Evolutionary conservation across 1,139 yeast genomes (phyloP), one percentile per base, ranked within the genome.

Genomic region (Suzukiozyma palmioleophila): DNA sequence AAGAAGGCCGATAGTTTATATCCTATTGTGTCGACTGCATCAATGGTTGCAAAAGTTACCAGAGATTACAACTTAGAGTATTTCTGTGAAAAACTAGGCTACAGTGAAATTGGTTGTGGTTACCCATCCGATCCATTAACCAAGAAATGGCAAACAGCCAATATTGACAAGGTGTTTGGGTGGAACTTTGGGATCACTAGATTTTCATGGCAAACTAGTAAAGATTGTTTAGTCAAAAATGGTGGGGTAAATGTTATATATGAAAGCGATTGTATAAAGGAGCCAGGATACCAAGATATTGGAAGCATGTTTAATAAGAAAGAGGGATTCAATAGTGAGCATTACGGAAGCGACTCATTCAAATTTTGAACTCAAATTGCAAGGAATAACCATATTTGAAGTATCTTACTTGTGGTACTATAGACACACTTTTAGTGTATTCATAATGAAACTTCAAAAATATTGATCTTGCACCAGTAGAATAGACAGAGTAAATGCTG

Each of bases 41-140:
- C 96, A n/a, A 87, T 92, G 40, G 90, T 92, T 38, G 99, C 99
- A 6, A 92, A 92, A 57, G 98, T 92, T 3, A 88, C 98, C 0
- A 75, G 99, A 54, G 98, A 92, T 59, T 67, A 78, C 39, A 78
- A 82, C 37, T 64, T 92, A 43, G 63, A 73, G 32, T 60, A 57
- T 51, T 33, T 25, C 13, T 22, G 36, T 13, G 30, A 33, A 11
- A 26, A 33, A 8, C 26, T 33, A 16, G 36, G 36, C 6, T 67
- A 46, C 49, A 57, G 53, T 39, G 39, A 50, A 16, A 71, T 90
- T 62, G 97, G 97, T 0, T 85, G 95, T 0, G 98, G 98, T 1
- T 92, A 92, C 57, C 98, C 98, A 0, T 78, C 94, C 3, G 98
- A 94, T 59, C 94, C 96, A 4, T 78, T 79, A 44, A 92, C 98